A percentile compares a stretch with the other conserved stretches of the same genome.
These are phyloP conservation scores for Mucor irregularis DNA, from an alignment of 371 early-diverging fungal genomes.

Conservation along the genomic window DNA sequence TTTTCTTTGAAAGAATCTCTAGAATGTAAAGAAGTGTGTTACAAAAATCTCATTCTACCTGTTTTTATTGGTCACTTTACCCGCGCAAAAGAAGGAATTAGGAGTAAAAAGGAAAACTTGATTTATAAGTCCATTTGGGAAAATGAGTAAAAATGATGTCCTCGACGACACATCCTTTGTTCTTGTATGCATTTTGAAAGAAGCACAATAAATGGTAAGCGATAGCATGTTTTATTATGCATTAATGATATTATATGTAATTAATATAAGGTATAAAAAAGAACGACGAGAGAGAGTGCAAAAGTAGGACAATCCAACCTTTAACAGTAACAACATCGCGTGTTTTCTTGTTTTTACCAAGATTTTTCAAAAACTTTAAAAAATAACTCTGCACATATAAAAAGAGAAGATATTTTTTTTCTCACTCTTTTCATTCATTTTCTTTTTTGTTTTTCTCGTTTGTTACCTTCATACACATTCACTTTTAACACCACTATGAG, in stretches of 20 bases:
- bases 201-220: no score
- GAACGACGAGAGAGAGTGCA: neutral
- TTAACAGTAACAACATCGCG: constrained; percentile 20
- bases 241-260: constrained; percentile 1
- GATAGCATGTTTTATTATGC: no score
- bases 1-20: constrained; percentile 12
- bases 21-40: constrained; percentile 22
- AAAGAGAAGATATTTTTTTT: neutral
- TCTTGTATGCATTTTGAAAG: no score
- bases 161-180: no score
- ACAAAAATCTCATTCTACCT: neutral
- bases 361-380: neutral
- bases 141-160: no score
- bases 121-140: no score
- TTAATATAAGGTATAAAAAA: neutral
- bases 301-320: constrained; percentile 18
- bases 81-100: no score
- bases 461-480: neutral
- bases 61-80: neutral
- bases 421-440: neutral
- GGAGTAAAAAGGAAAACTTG: no score
- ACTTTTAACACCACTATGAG: neutral
- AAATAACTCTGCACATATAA: no score
- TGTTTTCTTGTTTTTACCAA: constrained; percentile 4
- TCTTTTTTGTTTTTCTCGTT: neutral